Base-by-base conservation (phyloP, 2,329 filamentous ascomycete genomes). In the Epichloe bromicola region DNA sequence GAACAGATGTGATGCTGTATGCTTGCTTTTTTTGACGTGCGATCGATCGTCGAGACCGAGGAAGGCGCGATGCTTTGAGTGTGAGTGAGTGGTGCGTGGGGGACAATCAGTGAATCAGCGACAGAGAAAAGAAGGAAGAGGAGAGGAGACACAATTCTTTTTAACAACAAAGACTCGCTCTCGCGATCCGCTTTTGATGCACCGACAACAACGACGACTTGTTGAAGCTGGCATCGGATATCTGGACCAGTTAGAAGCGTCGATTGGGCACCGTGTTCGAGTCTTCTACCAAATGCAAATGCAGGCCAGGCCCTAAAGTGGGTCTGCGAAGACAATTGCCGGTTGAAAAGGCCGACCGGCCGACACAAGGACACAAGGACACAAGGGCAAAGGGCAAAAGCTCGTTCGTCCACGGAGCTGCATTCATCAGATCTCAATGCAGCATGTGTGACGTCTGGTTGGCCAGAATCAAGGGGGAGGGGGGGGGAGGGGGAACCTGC, bases 231-330 rank as follows among this genome's bases (percentile, higher is more conserved):
- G 20, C 15, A 36, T 41, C 12, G 4, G 15, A 23, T 41, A 42
- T 23, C 17, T 50, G 19, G 50, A 45, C 58, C 58, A 59, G 53
- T 59, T 42, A 59, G 48, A 56, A 17, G 48, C 42, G 46, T 4
- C 42, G 33, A 36, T 47, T 49, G 20, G 26, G 49, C 53, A 54
- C 54, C 51, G 58, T 59, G 57, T 52, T 49, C 51, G 46, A 55
- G 39, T 42, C 47, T 50, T 19, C 19, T 2, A 26, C 26, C 26
- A 20, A 20, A 20, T 26, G 26, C 26, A 20, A 20, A 20, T 26
- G 26, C 26, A 33, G 15, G 39, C 30, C 43, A 48, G 46, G 38
- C n/a, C 19, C 19, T 37, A n/a, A n/a, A 15, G 12, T 38, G 36
- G 36, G 36, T n/a, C 1, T 38, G 36, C 36, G 23, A 38, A 38